Conservation (phyloP, 2,329 filamentous ascomycete species). For the Aspergillus pseudoviridinutans region DNA sequence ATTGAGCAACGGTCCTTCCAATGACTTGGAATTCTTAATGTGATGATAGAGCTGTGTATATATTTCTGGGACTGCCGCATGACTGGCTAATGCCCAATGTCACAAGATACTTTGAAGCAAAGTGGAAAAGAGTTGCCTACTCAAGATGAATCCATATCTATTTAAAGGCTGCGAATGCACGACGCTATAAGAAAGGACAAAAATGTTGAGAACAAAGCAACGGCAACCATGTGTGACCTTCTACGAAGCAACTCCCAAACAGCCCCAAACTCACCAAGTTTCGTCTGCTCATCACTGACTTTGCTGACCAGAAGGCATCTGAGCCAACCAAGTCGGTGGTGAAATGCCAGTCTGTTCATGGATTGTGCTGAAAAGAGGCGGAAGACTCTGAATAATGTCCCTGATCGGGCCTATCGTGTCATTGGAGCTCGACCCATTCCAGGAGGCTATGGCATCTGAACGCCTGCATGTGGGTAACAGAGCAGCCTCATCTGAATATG, state of each 20-base stretch:
- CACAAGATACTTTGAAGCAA: neutral
- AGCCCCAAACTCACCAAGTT: no score
- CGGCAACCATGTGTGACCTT: neutral
- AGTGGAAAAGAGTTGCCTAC: neutral
- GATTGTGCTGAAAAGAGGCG: conserved; percentile 78
- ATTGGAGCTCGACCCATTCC: conserved; percentile 40
- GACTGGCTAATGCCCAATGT: neutral
- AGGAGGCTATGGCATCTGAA: no score
- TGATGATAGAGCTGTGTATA: neutral
- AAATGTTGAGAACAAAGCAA: neutral
- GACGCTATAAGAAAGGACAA: neutral
- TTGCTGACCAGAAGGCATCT: conserved; percentile 43
- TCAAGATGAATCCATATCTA: neutral
- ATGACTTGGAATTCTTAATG: neutral
- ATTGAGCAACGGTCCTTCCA: neutral
- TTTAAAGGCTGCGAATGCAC: neutral
- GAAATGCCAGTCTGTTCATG: conserved; percentile 84
- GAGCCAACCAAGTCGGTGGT: conserved; percentile 68
- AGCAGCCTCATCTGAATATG: no score
- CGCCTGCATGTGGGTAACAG: no score
- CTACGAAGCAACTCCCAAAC: neutral
- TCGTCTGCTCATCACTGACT: neutral
- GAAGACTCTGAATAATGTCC: conserved; percentile 80
- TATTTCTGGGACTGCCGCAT: neutral
- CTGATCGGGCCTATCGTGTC: conserved; percentile 64